Percentiles rank a stretch among this genome's conserved stretches.
These are phyloP conservation scores for Parastagonospora nodorum DNA, from an alignment of 2,329 filamentous ascomycete species.

Conservation along the genomic window DNA sequence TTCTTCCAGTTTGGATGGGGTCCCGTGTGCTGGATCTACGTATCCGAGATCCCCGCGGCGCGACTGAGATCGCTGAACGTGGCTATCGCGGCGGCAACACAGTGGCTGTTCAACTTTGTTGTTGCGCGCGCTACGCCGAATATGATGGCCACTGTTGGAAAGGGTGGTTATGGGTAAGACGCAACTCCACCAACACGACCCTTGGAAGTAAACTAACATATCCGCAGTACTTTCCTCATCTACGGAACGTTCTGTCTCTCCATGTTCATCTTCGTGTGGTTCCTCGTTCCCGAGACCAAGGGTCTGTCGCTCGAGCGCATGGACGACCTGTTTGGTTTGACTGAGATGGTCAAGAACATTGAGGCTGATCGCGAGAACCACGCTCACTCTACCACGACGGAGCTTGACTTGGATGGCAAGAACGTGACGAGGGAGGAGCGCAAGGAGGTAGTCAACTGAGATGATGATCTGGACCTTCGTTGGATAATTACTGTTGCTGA, in stretches of 20 bases:
- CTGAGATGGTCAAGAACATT: slow-evolving; percentile 51
- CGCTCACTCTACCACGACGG: slow-evolving; percentile 16
- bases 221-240: slow-evolving; percentile 68
- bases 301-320: slow-evolving; percentile 67
- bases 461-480: neutral
- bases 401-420: slow-evolving; percentile 40
- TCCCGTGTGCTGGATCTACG: slow-evolving; percentile 74
- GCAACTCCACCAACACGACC: slow-evolving; percentile 37
- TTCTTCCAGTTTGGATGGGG: slow-evolving; percentile 69
- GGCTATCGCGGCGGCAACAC: slow-evolving; percentile 68
- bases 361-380: slow-evolving; percentile 39
- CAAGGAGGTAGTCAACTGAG: slow-evolving; percentile 28
- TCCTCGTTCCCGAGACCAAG: slow-evolving; percentile 75
- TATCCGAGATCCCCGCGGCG: slow-evolving; percentile 71
- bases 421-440: slow-evolving; percentile 30
- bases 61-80: slow-evolving; percentile 70
- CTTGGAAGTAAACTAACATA: slow-evolving; percentile 37
- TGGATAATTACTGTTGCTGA: no score
- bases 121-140: slow-evolving; percentile 70
- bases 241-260: slow-evolving; percentile 69
- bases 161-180: slow-evolving; percentile 55
- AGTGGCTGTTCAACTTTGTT: slow-evolving; percentile 78
- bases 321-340: slow-evolving; percentile 69
- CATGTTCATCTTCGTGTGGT: slow-evolving; percentile 70
- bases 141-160: slow-evolving; percentile 65